These are phyloP conservation scores for Starmerella asiatica DNA, from an alignment of 805 yeast genomes.

Conservation along the genomic window DNA sequence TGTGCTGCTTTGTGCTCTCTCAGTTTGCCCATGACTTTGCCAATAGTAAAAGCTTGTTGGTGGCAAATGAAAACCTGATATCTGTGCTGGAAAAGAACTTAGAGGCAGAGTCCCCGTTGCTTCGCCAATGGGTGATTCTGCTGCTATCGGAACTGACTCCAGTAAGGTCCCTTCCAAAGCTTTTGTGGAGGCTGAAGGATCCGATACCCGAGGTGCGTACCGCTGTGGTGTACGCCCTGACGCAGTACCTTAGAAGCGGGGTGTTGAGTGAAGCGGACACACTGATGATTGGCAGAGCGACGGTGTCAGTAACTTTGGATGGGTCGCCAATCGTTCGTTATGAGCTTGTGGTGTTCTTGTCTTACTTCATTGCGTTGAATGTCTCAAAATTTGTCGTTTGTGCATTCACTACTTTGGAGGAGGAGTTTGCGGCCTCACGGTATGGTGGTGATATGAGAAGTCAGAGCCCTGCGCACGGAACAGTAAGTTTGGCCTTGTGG, in stretches of 20 bases:
- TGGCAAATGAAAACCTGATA: conserved; percentile 51
- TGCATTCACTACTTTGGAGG: conserved; percentile 73
- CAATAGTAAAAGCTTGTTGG: conserved; percentile 67
- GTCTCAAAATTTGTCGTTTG: conserved; percentile 66
- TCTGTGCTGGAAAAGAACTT: conserved; percentile 45
- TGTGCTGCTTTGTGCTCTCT: conserved; percentile 83
- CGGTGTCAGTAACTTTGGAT: conserved; percentile 60
- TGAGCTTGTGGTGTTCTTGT: conserved; percentile 66
- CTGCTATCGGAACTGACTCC: conserved; percentile 14
- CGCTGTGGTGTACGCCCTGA: conserved; percentile 60
- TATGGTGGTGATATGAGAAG: conserved; percentile 48
- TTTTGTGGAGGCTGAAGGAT: conserved; percentile 53
- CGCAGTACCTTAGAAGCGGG: conserved; percentile 42
- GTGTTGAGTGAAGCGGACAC: conserved; percentile 24
- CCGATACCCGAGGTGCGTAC: conserved; percentile 94
- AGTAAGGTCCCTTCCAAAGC: conserved; percentile 25
- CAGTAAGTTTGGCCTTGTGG: conserved; percentile 78
- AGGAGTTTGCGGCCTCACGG: conserved; percentile 48
- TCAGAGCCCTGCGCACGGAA: conserved; percentile 70
- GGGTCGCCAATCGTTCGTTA: conserved; percentile 82
- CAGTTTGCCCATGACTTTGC: conserved; percentile 70
- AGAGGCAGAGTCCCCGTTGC: conserved; percentile 64
- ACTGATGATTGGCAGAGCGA: conserved; percentile 42
- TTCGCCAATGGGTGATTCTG: conserved; percentile 86
- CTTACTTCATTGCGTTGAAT: conserved; percentile 58